Conservation (phyloP, 2,329 filamentous ascomycete genomes). For the Ilyonectria destructans region DNA sequence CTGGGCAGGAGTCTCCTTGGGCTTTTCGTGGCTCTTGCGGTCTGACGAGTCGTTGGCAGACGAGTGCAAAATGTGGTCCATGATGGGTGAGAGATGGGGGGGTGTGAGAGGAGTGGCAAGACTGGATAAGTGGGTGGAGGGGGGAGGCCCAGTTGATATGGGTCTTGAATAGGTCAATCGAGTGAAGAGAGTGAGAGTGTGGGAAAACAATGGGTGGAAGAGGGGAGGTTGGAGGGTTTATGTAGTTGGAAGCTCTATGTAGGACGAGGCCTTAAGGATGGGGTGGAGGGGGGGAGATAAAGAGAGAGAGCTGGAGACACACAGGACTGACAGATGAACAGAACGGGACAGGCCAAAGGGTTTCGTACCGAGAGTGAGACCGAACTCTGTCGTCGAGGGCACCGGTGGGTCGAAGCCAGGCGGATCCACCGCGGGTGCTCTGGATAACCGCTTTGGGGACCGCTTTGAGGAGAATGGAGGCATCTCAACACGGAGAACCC, state of each 20-base stretch:
- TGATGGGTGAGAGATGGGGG: conserved; percentile 16
- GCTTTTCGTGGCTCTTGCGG: conserved; percentile 34
- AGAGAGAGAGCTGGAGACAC: not conserved
- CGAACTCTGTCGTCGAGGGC: conserved; percentile 4
- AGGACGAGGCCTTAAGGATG: not conserved
- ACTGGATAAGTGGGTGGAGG: not conserved
- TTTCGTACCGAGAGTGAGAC: conserved; percentile 9
- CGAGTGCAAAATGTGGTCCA: conserved; percentile 39
- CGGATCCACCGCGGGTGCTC: conserved; percentile 4
- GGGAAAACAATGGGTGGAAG: not conserved
- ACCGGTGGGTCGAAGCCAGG: conserved; percentile 6
- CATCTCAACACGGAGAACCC: not conserved
- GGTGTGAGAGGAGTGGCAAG: not conserved
- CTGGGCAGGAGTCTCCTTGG: conserved; percentile 20
- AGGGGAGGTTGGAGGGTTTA: conserved; percentile 1
- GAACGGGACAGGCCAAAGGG: not conserved
- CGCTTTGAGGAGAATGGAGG: not conserved
- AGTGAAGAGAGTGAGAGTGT: not conserved
- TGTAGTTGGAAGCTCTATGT: not conserved
- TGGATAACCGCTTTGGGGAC: not conserved
- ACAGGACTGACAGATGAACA: not conserved
- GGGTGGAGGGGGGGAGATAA: conserved; percentile 1
- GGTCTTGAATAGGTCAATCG: too few relatives aligned
- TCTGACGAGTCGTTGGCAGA: conserved; percentile 29
- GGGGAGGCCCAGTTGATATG: not conserved